Conservation (phyloP, 2,329 filamentous ascomycete genomes). For the Fusarium pseudoanthophilum region DNA sequence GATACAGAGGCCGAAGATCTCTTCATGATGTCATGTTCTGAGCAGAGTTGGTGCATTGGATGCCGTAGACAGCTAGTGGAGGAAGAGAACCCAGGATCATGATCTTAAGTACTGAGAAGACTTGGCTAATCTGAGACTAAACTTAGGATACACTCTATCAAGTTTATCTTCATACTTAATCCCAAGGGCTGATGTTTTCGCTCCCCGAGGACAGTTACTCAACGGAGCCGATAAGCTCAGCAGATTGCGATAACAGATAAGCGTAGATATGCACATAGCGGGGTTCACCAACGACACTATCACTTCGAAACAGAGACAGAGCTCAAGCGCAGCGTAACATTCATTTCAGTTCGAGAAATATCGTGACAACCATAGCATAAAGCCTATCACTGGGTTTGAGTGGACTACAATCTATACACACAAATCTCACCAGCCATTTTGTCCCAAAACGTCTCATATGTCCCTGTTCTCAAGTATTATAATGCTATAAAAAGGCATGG, state of each 20-base stretch:
- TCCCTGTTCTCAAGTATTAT: background rate
- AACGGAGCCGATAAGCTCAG: background rate
- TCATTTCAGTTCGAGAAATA: accelerated
- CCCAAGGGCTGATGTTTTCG: no score
- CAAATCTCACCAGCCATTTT: accelerated
- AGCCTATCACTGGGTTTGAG: accelerated
- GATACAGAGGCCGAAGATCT: background rate
- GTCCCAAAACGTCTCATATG: accelerated
- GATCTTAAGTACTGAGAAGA: no score
- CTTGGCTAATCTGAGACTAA: no score
- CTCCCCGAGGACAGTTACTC: accelerated
- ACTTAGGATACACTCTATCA: no score
- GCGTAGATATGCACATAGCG: background rate
- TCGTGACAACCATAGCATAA: accelerated
- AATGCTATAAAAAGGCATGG: accelerated
- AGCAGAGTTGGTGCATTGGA: background rate
- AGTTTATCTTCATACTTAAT: no score
- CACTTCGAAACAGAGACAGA: no score
- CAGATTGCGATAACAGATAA: background rate
- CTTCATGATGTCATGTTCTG: background rate
- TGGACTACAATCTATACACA: accelerated
- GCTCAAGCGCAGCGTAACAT: background rate
- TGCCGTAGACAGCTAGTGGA: accelerated
- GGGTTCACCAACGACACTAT: background rate
- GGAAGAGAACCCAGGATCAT: background rate